Conservation (phyloP, 768 basidiomycete genomes). For the Trametes cinnabarina region DNA sequence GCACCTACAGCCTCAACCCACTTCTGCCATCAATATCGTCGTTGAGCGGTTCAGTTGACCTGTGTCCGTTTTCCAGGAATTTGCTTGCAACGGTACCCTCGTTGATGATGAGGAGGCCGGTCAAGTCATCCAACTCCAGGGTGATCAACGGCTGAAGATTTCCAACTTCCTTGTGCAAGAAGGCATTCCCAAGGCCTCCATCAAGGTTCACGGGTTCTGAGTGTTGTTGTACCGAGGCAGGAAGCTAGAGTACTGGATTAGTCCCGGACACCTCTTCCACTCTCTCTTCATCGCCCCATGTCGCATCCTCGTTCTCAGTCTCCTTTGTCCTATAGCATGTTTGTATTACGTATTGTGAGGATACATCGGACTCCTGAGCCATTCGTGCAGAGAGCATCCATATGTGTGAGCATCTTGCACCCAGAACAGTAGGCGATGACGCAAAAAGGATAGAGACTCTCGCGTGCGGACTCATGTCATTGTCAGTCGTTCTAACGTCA, state of each 20-base stretch:
- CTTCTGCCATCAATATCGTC: not conserved
- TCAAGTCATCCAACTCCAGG: constrained; percentile 97
- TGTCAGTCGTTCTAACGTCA: no score
- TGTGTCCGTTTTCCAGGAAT: constrained; percentile 57
- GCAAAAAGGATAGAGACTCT: no score
- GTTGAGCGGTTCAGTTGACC: constrained; percentile 6
- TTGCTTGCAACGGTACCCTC: constrained; percentile 97
- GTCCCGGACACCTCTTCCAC: constrained; percentile 16
- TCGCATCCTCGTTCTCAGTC: constrained; percentile 22
- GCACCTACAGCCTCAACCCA: not conserved
- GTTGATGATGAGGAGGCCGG: constrained; percentile 96
- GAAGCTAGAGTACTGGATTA: constrained; percentile 20
- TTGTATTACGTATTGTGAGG: constrained; percentile 29
- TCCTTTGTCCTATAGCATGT: constrained; percentile 25
- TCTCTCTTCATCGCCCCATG: constrained; percentile 16
- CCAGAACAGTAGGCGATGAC: not conserved
- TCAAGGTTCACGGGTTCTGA: constrained; percentile 90
- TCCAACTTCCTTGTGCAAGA: constrained; percentile 82
- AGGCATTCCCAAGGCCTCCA: constrained; percentile 70
- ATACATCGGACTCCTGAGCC: constrained; percentile 27
- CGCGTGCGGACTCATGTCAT: no score
- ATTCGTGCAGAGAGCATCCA: no score
- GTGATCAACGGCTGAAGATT: constrained; percentile 94
- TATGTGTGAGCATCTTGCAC: not conserved
- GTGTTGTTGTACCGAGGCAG: constrained; percentile 13